Conservation (phyloP, 192 early-diverging fungal genomes). For the Gamsiella multidivaricata region DNA sequence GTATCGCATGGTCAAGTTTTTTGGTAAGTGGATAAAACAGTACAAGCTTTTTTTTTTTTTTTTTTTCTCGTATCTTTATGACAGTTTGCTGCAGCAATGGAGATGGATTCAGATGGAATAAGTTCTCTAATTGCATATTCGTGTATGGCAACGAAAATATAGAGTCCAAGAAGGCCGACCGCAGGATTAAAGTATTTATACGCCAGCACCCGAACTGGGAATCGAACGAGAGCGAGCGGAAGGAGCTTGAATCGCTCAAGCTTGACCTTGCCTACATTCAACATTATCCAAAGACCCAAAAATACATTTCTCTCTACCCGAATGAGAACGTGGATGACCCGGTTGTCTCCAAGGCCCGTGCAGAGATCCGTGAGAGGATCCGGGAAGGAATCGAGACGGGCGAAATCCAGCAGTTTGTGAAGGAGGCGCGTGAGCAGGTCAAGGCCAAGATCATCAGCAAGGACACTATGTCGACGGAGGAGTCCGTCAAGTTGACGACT, state of each 20-base stretch:
- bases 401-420: conserved; percentile 34
- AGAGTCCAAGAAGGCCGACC: conserved; percentile 61
- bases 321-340: conserved; percentile 41
- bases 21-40: conserved; percentile 51
- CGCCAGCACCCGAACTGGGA: conserved; percentile 35
- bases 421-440: conserved; percentile 26
- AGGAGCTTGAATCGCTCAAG: conserved; percentile 31
- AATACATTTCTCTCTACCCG: conserved; percentile 60
- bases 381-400: conserved; percentile 24
- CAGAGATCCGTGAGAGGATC: conserved; percentile 53
- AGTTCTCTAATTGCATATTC: no score
- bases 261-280: conserved; percentile 53
- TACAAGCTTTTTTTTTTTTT: conserved; percentile 2
- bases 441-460: conserved; percentile 47
- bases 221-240: conserved; percentile 29
- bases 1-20: conserved; percentile 61
- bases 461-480: conserved; percentile 24
- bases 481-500: conserved; percentile 31
- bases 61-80: not conserved
- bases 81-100: not conserved
- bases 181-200: conserved; percentile 53
- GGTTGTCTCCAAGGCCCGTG: conserved; percentile 3
- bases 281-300: conserved; percentile 58
- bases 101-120: not conserved
- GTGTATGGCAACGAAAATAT: no score